Percentiles rank a stretch among this genome's conserved stretches.
Conservation (phyloP, 2,329 filamentous ascomycete genomes). For the Penicillium sclerotigenum region DNA sequence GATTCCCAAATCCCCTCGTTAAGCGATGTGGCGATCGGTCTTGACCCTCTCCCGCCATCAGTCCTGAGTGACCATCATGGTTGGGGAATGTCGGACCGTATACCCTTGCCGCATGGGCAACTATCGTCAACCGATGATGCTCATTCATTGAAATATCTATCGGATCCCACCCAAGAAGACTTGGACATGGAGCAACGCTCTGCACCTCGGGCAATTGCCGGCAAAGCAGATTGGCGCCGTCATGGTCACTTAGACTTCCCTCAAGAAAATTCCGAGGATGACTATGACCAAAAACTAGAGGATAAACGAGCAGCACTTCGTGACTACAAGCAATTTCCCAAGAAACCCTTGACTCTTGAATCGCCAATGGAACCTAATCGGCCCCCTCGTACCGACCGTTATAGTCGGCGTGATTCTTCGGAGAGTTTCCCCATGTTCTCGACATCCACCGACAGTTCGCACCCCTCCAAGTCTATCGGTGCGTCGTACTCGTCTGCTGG, state of each 20-base stretch:
- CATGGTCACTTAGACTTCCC: conserved; percentile 25
- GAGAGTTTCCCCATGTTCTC: conserved; percentile 65
- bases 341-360: conserved; percentile 51
- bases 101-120: conserved; percentile 22
- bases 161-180: conserved; percentile 22
- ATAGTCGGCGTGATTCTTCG: conserved; percentile 55
- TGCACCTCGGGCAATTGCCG: conserved; percentile 41
- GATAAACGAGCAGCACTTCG: conserved; percentile 44
- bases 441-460: conserved; percentile 57
- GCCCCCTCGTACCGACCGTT: conserved; percentile 32
- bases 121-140: conserved; percentile 27
- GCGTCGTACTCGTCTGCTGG: conserved; percentile 47
- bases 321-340: conserved; percentile 51
- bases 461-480: conserved; percentile 51
- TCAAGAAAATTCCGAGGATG: conserved; percentile 32
- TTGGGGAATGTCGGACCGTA: conserved; percentile 29
- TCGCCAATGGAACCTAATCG: conserved; percentile 32
- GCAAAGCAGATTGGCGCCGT: conserved; percentile 39
- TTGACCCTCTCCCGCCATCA: conserved; percentile 45
- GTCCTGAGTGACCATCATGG: conserved; percentile 40
- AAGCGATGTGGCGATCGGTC: conserved; percentile 36
- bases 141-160: conserved; percentile 22
- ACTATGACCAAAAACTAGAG: conserved; percentile 41
- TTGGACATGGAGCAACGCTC: conserved; percentile 37
- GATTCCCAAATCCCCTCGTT: conserved; percentile 35